Percentiles rank a stretch among this genome's conserved stretches.
Evolutionary conservation across 345 rosid genomes (phyloP).

Genomic region (Corchorus capsularis): DNA sequence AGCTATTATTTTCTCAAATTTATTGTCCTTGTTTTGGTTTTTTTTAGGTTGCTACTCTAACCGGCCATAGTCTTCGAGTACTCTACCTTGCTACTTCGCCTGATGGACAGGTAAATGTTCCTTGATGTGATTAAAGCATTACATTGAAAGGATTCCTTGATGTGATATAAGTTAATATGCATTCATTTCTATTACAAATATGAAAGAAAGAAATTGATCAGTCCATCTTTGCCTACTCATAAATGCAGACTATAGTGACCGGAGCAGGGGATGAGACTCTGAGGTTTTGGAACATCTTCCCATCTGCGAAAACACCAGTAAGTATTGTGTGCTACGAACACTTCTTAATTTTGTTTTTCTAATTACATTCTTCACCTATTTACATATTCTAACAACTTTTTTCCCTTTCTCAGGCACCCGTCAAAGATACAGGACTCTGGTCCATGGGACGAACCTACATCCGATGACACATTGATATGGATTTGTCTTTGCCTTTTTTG

Average conservation of each 20-base stretch:
- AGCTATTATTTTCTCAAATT: not conserved
- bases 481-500: not conserved
- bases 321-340: constrained; percentile 22
- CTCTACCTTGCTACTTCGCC: constrained; percentile 94
- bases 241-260: constrained; percentile 79
- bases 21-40: constrained; percentile 1
- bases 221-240: constrained; percentile 4
- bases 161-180: no score
- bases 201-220: not conserved
- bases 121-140: not conserved
- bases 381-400: not conserved
- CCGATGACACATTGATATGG: constrained; percentile 38
- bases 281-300: constrained; percentile 93
- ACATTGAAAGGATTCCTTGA: not conserved
- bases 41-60: constrained; percentile 75
- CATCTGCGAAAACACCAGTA: constrained; percentile 79
- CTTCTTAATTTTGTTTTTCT: not conserved
- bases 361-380: not conserved
- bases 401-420: constrained; percentile 61
- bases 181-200: not conserved
- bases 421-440: constrained; percentile 94
- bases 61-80: constrained; percentile 92
- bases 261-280: constrained; percentile 99
- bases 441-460: constrained; percentile 87
- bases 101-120: constrained; percentile 69